Evolutionary conservation across 108 stramenopile genomes (phyloP).

Genomic region (Pseudonitzschia pungens): DNA sequence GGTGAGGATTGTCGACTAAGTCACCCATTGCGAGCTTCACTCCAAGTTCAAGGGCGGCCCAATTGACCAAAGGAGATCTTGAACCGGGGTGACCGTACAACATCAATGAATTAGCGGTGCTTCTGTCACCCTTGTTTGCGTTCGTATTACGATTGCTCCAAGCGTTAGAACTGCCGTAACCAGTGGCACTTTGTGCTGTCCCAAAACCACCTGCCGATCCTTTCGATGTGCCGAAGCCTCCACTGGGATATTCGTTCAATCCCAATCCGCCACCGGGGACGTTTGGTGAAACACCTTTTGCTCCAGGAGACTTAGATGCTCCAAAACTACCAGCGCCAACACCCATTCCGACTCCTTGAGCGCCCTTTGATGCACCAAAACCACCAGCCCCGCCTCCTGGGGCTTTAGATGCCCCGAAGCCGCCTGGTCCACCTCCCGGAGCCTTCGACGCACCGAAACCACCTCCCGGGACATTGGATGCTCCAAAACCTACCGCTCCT

Average conservation of each 20-base stretch:
- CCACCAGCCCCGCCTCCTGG: neutral
- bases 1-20: constrained; percentile 10
- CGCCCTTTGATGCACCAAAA: neutral
- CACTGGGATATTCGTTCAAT: too few species aligned
- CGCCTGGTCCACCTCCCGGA: too few species aligned
- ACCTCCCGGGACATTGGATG: neutral
- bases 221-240: too few species aligned
- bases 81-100: constrained; percentile 7
- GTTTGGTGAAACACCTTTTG: too few species aligned
- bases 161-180: neutral
- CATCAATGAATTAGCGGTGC: neutral
- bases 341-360: neutral
- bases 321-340: too few species aligned
- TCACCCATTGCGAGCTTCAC: constrained; percentile 1
- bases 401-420: neutral
- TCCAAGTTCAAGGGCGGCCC: constrained; percentile 2
- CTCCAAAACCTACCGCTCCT: neutral
- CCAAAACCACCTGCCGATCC: too few species aligned
- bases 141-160: neutral
- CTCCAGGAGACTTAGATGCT: too few species aligned
- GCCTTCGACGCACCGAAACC: neutral
- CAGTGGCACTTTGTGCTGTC: too few species aligned
- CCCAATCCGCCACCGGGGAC: too few species aligned
- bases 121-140: neutral
- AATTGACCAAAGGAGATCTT: constrained; percentile 10